These are phyloP conservation scores for Ampelomyces quisqualis DNA, from an alignment of 2,329 filamentous ascomycete species.

Conservation along the genomic window DNA sequence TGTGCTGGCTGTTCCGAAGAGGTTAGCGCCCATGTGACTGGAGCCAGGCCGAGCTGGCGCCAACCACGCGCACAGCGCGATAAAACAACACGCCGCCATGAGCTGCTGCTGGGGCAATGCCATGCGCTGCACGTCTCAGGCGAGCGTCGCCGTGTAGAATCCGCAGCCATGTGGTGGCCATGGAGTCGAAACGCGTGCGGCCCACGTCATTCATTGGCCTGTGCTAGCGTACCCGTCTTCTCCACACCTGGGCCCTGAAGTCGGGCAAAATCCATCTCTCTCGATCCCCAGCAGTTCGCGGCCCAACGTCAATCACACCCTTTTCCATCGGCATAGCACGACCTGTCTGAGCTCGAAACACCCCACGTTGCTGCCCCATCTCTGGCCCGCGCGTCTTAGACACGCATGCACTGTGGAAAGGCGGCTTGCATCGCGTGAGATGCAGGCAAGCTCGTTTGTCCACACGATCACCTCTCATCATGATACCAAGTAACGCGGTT, in stretches of 20 bases:
- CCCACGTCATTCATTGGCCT: conserved; percentile 12
- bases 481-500: conserved; percentile 21
- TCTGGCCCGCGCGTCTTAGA: conserved; percentile 5
- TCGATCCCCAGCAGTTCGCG: conserved; percentile 14
- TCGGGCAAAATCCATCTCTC: conserved; percentile 17
- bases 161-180: background rate
- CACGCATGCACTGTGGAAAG: conserved; percentile 11
- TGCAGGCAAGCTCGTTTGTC: conserved; percentile 13
- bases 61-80: conserved; percentile 1
- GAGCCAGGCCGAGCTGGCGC: too few species aligned
- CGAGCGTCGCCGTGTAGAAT: background rate
- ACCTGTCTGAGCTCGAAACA: background rate
- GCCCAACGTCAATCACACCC: conserved; percentile 9
- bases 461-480: conserved; percentile 23
- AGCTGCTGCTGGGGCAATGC: background rate
- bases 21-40: too few species aligned
- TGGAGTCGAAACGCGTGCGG: background rate
- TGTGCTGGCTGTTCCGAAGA: too few species aligned
- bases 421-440: conserved; percentile 17
- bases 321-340: background rate
- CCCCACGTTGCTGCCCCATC: background rate
- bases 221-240: conserved; percentile 6
- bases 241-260: conserved; percentile 1
- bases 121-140: background rate
- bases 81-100: background rate